Evolutionary conservation across 1,139 yeast species (phyloP).

Genomic region (Hemisphaericaspora xylofermentans): DNA sequence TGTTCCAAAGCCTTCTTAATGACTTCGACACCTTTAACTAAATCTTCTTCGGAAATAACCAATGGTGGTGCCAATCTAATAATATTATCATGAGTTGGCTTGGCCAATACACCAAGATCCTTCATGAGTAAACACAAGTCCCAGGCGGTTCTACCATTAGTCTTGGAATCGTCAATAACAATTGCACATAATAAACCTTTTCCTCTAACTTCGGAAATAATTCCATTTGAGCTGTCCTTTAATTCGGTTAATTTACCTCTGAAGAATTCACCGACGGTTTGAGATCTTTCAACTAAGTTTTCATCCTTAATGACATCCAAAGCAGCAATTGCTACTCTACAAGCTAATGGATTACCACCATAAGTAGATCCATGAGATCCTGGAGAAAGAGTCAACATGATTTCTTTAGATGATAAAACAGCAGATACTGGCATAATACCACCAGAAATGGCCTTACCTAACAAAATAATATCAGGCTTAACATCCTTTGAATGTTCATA

Average conservation of each 20-base stretch:
- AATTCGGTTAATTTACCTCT: constrained; percentile 65
- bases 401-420: constrained; percentile 81
- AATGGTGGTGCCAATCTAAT: constrained; percentile 96
- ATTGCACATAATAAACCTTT: constrained; percentile 87
- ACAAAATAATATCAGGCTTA: constrained; percentile 79
- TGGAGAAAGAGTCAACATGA: constrained; percentile 87
- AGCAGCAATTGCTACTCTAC: constrained; percentile 94
- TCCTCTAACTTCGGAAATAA: constrained; percentile 90
- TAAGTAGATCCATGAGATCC: constrained; percentile 98
- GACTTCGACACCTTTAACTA: constrained; percentile 74
- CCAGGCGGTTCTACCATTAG: constrained; percentile 95
- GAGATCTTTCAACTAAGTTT: constrained; percentile 77
- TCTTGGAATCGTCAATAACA: constrained; percentile 80
- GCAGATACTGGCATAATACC: constrained; percentile 94
- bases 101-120: constrained; percentile 86
- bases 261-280: constrained; percentile 67
- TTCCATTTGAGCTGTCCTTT: constrained; percentile 60
- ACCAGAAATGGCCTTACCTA: constrained; percentile 95
- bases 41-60: constrained; percentile 84
- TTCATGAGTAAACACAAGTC: constrained; percentile 90
- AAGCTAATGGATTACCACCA: constrained; percentile 97
- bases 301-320: constrained; percentile 87
- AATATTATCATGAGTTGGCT: constrained; percentile 95
- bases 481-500: constrained; percentile 81
- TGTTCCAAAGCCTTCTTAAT: constrained; percentile 62